Conservation (phyloP, 2,329 filamentous ascomycete species). For the Macrophomina tecta region DNA sequence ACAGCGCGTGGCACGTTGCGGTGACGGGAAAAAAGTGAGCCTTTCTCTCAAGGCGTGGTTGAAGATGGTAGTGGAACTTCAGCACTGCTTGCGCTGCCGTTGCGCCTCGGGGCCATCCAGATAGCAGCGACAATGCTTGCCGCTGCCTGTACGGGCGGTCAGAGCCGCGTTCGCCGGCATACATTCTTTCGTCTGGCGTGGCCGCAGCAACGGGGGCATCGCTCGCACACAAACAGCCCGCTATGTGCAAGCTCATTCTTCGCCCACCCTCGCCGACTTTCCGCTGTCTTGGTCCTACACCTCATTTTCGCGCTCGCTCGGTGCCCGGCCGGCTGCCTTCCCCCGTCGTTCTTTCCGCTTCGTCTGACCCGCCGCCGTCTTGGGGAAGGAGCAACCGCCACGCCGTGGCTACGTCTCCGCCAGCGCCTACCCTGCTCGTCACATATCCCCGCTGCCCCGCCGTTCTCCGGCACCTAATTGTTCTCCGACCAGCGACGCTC, state of each 20-base stretch:
- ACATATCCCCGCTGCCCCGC: neutral
- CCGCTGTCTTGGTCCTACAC: slow-evolving; percentile 16
- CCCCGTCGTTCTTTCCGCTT: neutral
- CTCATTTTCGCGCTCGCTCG: slow-evolving; percentile 3
- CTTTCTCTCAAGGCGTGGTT: neutral
- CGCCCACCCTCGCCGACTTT: slow-evolving; percentile 14
- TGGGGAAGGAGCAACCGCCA: slow-evolving; percentile 8
- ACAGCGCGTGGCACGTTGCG: neutral
- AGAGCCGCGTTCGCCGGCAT: neutral
- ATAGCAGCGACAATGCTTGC: neutral
- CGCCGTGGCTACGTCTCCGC: slow-evolving; percentile 2
- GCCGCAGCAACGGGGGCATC: slow-evolving; percentile 1
- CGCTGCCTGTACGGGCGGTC: neutral
- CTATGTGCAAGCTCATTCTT: slow-evolving; percentile 25
- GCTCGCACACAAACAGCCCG: slow-evolving; percentile 21
- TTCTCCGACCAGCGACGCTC: neutral
- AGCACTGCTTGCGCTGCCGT: slow-evolving; percentile 6
- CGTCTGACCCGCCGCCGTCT: neutral
- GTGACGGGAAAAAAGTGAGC: neutral
- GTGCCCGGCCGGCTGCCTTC: slow-evolving; percentile 4
- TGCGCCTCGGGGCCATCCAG: neutral
- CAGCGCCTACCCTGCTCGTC: neutral
- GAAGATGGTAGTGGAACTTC: slow-evolving; percentile 4
- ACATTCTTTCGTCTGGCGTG: slow-evolving; percentile 15
- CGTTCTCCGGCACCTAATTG: neutral